A percentile compares a stretch with the other conserved stretches of the same genome.
Evolutionary conservation across 306 rosid species (phyloP).

Genomic region (Prunus mira): DNA sequence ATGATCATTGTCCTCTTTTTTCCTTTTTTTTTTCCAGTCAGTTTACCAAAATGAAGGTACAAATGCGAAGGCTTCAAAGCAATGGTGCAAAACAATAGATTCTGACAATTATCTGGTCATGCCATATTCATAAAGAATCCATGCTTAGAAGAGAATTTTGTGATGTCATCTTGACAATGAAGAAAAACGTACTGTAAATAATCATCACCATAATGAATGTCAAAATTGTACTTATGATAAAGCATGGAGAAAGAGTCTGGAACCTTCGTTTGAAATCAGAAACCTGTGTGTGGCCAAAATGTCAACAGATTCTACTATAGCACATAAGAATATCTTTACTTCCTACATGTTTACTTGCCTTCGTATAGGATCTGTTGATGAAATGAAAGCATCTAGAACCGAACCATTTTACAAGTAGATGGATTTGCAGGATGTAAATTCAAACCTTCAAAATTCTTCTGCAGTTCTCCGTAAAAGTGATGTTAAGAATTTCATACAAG

Average conservation of each 20-base stretch:
- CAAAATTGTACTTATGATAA: background rate
- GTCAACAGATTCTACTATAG: background rate
- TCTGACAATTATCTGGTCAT: background rate
- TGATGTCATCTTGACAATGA: background rate
- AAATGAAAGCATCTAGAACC: background rate
- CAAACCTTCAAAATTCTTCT: conserved; percentile 28
- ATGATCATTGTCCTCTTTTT: background rate
- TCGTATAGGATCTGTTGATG: background rate
- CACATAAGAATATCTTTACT: conserved; percentile 4
- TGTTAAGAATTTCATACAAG: conserved; percentile 36
- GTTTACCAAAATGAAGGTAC: conserved; percentile 16
- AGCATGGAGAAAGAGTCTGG: background rate
- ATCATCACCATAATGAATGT: background rate
- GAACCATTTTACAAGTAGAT: conserved; percentile 24
- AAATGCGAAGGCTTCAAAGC: conserved; percentile 4
- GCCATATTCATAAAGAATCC: background rate
- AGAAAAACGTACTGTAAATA: background rate
- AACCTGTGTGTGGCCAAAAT: background rate
- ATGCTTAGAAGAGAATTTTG: background rate
- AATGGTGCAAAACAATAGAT: conserved; percentile 1
- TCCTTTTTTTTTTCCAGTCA: conserved; percentile 5
- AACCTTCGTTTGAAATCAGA: background rate
- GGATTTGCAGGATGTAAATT: conserved; percentile 42
- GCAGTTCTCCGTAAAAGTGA: conserved; percentile 36
- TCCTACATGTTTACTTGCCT: background rate